These are phyloP conservation scores for Anisodus tanguticus DNA, from an alignment of 257 asterid species.

Conservation along the genomic window DNA sequence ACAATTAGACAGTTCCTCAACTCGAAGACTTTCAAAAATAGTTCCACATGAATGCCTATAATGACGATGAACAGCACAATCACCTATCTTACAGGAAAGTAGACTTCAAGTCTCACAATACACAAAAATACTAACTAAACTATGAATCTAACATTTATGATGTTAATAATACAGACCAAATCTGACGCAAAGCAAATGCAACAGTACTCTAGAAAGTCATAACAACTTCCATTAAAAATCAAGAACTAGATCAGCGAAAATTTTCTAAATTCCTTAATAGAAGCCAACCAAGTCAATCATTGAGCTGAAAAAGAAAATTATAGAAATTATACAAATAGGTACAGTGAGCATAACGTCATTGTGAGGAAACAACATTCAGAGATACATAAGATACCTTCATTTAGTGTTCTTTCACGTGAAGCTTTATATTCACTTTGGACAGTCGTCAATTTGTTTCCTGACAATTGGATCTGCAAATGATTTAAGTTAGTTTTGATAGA, in stretches of 20 bases:
- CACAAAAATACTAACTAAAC: neutral
- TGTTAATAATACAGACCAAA: neutral
- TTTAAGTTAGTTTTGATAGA: slow-evolving; percentile 36
- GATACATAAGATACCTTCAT: slow-evolving; percentile 51
- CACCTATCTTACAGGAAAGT: slow-evolving; percentile 19
- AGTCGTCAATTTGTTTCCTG: slow-evolving; percentile 62
- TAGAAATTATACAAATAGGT: slow-evolving; percentile 1
- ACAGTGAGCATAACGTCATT: neutral
- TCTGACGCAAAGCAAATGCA: slow-evolving; percentile 22
- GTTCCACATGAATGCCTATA: neutral
- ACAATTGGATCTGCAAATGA: slow-evolving; percentile 57
- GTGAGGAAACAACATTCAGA: neutral
- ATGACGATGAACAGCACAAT: slow-evolving; percentile 19
- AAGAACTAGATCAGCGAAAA: neutral
- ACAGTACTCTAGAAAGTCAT: neutral
- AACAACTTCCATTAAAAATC: slow-evolving; percentile 11
- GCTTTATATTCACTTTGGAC: slow-evolving; percentile 45
- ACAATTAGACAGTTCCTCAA: slow-evolving; percentile 3
- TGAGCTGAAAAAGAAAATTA: neutral
- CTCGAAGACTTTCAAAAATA: neutral
- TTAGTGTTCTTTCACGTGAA: slow-evolving; percentile 60
- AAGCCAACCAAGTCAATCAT: neutral
- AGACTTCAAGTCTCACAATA: slow-evolving; percentile 12
- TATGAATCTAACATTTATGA: neutral
- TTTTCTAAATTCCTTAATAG: neutral